Conservation (phyloP, 2,329 filamentous ascomycete genomes). For the Neofusicoccum kwambonambiense region DNA sequence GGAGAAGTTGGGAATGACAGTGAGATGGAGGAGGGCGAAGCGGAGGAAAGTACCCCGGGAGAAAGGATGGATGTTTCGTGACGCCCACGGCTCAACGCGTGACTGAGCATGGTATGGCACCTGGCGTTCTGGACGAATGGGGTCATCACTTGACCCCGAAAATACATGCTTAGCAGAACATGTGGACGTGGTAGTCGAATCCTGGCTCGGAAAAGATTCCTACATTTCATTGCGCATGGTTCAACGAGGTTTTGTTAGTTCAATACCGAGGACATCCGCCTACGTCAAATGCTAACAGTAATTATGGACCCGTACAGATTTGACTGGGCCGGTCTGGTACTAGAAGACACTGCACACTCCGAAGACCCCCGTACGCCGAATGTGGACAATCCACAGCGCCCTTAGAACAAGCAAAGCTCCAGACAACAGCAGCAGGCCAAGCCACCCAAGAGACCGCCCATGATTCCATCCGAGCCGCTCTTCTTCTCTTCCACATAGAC, state of each 20-base stretch:
- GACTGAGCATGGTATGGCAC: background rate
- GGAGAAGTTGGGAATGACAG: conserved; percentile 15
- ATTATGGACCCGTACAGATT: background rate
- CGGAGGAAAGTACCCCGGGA: conserved; percentile 6
- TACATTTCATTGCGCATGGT: no score
- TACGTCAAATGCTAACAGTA: no score
- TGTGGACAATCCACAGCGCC: no score
- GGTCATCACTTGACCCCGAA: no score
- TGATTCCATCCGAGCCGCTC: conserved; percentile 1
- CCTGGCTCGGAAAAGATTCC: no score
- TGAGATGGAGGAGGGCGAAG: conserved; percentile 25
- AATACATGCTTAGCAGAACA: no score
- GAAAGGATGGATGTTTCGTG: conserved; percentile 18
- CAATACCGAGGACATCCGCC: no score
- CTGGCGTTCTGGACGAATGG: no score
- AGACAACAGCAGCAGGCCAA: conserved; percentile 10
- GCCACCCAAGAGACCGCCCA: background rate
- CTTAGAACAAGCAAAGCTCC: conserved; percentile 1
- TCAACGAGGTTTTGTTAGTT: no score
- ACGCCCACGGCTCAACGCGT: background rate
- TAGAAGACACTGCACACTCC: no score
- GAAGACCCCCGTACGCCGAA: no score
- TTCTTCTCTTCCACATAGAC: conserved; percentile 9
- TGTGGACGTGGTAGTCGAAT: no score
- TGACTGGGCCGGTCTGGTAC: background rate